Conservation (phyloP, 139 green algal genomes). For the Marvania coccoides region DNA sequence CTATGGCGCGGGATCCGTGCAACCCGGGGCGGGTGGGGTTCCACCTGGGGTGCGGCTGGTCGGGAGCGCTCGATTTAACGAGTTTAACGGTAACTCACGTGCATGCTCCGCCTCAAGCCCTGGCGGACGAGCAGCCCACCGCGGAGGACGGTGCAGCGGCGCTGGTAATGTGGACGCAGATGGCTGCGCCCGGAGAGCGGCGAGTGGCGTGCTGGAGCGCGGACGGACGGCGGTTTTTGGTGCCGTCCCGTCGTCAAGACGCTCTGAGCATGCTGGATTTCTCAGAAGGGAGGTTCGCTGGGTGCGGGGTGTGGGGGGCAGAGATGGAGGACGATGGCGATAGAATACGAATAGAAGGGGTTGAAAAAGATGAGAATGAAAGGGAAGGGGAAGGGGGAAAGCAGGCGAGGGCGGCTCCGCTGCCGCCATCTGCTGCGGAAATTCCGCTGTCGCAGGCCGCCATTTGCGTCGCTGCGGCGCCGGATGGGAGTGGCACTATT, state of each 20-base stretch:
- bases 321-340: background rate
- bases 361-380: background rate
- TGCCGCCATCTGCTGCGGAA: background rate
- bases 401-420: background rate
- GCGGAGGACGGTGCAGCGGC: background rate
- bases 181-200: constrained; percentile 2
- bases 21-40: constrained; percentile 12
- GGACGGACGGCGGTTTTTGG: constrained; percentile 13
- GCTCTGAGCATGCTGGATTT: constrained; percentile 1
- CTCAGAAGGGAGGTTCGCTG: background rate
- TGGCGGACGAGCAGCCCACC: background rate
- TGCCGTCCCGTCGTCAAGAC: constrained; percentile 20
- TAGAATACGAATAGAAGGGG: background rate
- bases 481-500: background rate
- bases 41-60: constrained; percentile 27
- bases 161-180: constrained; percentile 11
- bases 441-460: constrained; percentile 12
- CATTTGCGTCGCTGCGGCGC: constrained; percentile 7
- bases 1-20: constrained; percentile 12
- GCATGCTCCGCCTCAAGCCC: constrained; percentile 15
- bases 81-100: constrained; percentile 15
- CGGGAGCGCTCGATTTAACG: constrained; percentile 14
- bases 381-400: background rate
- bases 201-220: constrained; percentile 9
- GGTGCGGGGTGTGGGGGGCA: background rate